Conservation (phyloP, 352 stramenopile genomes). For the Pythium inflatum region DNA sequence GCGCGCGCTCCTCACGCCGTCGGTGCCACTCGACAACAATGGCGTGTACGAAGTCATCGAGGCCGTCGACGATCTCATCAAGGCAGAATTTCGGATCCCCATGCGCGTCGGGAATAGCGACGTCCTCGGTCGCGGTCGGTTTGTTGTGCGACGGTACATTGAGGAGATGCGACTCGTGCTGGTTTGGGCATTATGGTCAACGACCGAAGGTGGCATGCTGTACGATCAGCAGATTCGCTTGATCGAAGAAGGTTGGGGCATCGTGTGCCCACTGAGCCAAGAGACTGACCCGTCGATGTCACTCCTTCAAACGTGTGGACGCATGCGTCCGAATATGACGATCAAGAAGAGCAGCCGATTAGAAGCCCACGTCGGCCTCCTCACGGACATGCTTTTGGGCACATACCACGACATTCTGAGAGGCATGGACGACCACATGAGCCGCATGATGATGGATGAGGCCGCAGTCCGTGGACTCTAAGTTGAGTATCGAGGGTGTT, state of each 20-base stretch:
- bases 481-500: neutral
- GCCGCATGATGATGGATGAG: constrained; percentile 20
- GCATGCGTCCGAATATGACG: neutral
- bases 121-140: neutral
- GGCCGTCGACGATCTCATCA: neutral
- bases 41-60: constrained; percentile 21
- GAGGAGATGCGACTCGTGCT: constrained; percentile 5
- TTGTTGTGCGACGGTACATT: constrained; percentile 2
- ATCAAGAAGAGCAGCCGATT: neutral
- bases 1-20: neutral
- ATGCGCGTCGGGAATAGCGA: neutral
- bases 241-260: constrained; percentile 17
- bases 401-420: constrained; percentile 15
- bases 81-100: constrained; percentile 4
- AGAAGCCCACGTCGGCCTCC: neutral
- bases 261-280: neutral
- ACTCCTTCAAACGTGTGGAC: constrained; percentile 5
- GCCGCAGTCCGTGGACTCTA: neutral
- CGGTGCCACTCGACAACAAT: neutral
- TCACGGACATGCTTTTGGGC: constrained; percentile 18
- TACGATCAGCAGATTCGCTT: neutral
- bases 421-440: constrained; percentile 8
- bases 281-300: no score
- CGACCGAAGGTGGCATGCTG: neutral
- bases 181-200: constrained; percentile 13